Base-by-base conservation (phyloP, 2,329 filamentous ascomycete genomes). In the Epichloe coenophiala region DNA sequence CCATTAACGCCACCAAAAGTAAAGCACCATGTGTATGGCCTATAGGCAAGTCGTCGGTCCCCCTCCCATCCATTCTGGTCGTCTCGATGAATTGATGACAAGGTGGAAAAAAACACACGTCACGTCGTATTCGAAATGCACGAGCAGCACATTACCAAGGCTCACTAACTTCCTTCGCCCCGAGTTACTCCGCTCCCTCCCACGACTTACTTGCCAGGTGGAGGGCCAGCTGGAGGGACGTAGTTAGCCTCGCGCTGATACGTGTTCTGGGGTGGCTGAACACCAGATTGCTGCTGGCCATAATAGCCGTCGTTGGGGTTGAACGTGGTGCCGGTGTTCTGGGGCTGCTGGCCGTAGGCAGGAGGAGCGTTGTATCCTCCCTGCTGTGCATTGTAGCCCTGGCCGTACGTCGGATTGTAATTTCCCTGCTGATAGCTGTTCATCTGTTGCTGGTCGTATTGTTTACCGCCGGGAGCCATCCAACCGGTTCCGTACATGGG, bases 401-500 rank as follows among this genome's bases (percentile, higher is more conserved):
- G 55, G 46, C 55, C 47, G 50, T 37, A 56, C 23, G 46, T 43
- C 40, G 54, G 55, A 43, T 67, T 55, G 46, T 59, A 57, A 33
- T 37, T 42, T 31, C 49, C 51, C 38, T 55, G 55, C 46, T 55
- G 49, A 51, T 62, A 60, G 17, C 52, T 53, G 54, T 58, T 57
- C 57, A 58, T 59, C 47, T 57, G 51, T 46, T 68, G 63, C 56
- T 64, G 61, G 51, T 66, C 59, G 49, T 55, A 57, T 15, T 53
- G 60, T 47, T 63, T 65, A 47, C 59, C 57, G 37, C 61, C 67
- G 36, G 75, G 75, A 3, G 81, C 81, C 64, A 90, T 81, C 91
- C 91, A 97, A 49, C 84, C 88, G 1, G 90, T 96, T 42, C 90
- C 91, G 63, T 86, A 85, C 66, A 83, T 76, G 13, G 90, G 90